phyloP scores from a whole-genome alignment of 371 early-diverging fungal species.

The Syncephalastrum monosporum region DNA sequence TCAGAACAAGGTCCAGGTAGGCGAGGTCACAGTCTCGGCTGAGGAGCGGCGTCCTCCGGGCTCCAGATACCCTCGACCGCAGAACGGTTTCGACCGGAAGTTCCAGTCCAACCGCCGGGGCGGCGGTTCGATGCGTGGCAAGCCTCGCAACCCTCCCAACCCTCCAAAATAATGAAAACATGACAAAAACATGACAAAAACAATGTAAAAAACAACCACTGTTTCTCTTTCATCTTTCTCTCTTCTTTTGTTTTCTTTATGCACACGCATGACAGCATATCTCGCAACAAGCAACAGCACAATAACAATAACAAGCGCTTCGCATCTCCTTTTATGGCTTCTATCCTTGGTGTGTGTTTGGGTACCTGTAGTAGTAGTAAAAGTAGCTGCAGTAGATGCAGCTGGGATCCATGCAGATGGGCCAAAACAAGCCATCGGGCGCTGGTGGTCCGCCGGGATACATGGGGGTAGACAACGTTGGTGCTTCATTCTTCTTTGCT shows the following conservation, averaged over 20 bases:
- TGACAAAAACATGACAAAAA: constrained; percentile 1
- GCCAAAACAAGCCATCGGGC: too few relatives aligned
- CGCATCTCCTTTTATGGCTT: not conserved
- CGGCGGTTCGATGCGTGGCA: constrained; percentile 14
- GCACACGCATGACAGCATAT: constrained; percentile 1
- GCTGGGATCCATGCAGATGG: too few relatives aligned
- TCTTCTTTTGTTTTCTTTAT: constrained; percentile 6
- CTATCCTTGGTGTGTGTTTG: too few relatives aligned
- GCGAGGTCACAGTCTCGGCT: constrained; percentile 24
- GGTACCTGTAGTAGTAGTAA: too few relatives aligned
- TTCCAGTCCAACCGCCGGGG: constrained; percentile 17
- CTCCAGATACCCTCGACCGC: constrained; percentile 12
- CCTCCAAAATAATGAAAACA: too few relatives aligned
- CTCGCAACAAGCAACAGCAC: constrained; percentile 4
- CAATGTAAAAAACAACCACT: constrained; percentile 4
- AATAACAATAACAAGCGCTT: not conserved
- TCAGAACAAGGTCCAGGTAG: constrained; percentile 32
- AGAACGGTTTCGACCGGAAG: constrained; percentile 16
- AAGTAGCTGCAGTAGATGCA: too few relatives aligned
- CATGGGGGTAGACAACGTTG: not conserved
- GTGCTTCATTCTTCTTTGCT: constrained; percentile 5
- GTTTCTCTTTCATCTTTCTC: not conserved
- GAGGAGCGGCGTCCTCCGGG: constrained; percentile 40
- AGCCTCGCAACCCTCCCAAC: too few relatives aligned
- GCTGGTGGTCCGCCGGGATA: too few relatives aligned